Percentiles rank a stretch among this genome's conserved stretches.
Conservation (phyloP, 2,329 filamentous ascomycete genomes). For the Alternaria conjuncta region DNA sequence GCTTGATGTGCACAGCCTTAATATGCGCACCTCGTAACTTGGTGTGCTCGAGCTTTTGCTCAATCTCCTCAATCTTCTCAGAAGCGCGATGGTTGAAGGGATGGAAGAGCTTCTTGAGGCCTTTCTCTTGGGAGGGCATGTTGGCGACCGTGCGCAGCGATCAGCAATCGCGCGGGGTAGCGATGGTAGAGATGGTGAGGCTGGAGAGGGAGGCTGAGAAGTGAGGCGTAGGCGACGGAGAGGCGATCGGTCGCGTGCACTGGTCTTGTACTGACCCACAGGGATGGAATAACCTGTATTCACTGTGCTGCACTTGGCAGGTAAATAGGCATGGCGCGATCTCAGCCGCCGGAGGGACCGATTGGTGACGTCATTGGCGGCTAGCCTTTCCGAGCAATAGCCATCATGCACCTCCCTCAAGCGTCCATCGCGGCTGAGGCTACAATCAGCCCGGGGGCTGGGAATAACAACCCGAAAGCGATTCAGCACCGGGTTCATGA, state of each 20-base stretch:
- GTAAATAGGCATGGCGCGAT: slow-evolving; percentile 13
- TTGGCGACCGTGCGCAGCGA: slow-evolving; percentile 19
- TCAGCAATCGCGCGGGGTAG: slow-evolving; percentile 12
- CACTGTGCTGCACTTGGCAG: slow-evolving; percentile 17
- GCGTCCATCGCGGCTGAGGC: neutral
- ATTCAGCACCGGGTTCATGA: neutral
- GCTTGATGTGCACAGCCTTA: slow-evolving; percentile 64
- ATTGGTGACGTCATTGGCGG: slow-evolving; percentile 16
- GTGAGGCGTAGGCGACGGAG: slow-evolving; percentile 24
- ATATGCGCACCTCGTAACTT: slow-evolving; percentile 59
- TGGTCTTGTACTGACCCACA: slow-evolving; percentile 27
- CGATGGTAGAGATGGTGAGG: slow-evolving; percentile 3
- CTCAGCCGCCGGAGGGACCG: slow-evolving; percentile 3
- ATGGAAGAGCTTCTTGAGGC: slow-evolving; percentile 47
- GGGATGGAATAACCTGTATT: slow-evolving; percentile 31
- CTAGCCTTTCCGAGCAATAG: slow-evolving; percentile 4
- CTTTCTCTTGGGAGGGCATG: slow-evolving; percentile 32
- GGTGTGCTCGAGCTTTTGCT: slow-evolving; percentile 55
- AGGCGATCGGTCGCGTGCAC: slow-evolving; percentile 18
- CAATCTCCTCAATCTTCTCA: slow-evolving; percentile 41
- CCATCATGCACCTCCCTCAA: slow-evolving; percentile 1
- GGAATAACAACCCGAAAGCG: neutral
- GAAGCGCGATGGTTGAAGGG: slow-evolving; percentile 43
- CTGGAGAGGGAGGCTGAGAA: slow-evolving; percentile 22
- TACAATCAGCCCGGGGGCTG: neutral